phyloP scores from a whole-genome alignment of 2,329 filamentous ascomycete genomes.

The Botrytis fragariae region DNA sequence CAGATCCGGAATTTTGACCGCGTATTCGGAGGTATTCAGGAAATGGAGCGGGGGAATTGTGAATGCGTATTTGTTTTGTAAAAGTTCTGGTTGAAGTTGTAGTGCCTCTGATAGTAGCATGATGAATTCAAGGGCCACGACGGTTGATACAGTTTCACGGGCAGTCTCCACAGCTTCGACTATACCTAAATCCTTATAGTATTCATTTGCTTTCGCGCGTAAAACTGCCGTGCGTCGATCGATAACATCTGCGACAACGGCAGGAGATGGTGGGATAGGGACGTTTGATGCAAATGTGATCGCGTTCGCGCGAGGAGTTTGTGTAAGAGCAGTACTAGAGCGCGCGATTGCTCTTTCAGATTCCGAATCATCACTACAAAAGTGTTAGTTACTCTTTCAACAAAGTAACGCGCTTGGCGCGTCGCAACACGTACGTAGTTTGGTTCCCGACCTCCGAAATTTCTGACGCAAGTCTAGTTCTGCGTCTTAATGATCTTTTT shows the following conservation, averaged over 20 bases:
- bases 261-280: conserved; percentile 76
- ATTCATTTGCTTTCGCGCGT: conserved; percentile 61
- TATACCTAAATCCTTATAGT: conserved; percentile 66
- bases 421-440: conserved; percentile 34
- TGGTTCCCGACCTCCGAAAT: conserved; percentile 23
- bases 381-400: conserved; percentile 26
- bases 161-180: conserved; percentile 62
- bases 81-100: conserved; percentile 65
- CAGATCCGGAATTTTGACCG: conserved; percentile 73
- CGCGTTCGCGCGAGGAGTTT: conserved; percentile 35
- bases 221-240: conserved; percentile 68
- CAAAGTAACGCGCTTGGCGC: conserved; percentile 26
- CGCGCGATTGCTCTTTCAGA: conserved; percentile 34
- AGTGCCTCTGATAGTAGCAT: conserved; percentile 68
- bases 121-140: conserved; percentile 67
- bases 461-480: conserved; percentile 45
- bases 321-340: conserved; percentile 34
- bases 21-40: conserved; percentile 55
- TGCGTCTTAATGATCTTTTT: conserved; percentile 47
- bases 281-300: conserved; percentile 52
- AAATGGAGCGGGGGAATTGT: conserved; percentile 62
- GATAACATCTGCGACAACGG: conserved; percentile 71
- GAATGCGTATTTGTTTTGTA: conserved; percentile 70
- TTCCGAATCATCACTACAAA: conserved; percentile 37
- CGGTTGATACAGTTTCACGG: conserved; percentile 69